Percentiles rank a stretch among this genome's conserved stretches.
These are phyloP conservation scores for Sphaerulina vaccinii DNA, from an alignment of 2,329 filamentous ascomycete genomes.

Conservation along the genomic window DNA sequence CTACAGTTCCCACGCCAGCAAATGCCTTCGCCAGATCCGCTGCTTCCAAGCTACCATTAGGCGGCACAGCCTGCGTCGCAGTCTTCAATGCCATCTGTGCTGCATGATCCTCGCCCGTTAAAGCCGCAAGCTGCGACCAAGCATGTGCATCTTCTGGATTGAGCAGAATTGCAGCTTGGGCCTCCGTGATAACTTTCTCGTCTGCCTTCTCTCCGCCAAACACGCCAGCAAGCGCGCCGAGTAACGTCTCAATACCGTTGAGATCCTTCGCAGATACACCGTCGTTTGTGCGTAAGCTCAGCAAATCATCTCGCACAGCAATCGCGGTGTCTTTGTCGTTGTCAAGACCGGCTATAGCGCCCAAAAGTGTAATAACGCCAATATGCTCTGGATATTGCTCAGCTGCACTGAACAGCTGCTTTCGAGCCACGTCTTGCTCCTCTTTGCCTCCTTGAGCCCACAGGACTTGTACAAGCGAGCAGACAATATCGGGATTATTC, in stretches of 20 bases:
- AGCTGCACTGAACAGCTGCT: conserved; percentile 76
- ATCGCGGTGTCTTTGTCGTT: conserved; percentile 75
- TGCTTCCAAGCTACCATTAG: conserved; percentile 65
- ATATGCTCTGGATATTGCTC: conserved; percentile 73
- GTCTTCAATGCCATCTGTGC: conserved; percentile 80
- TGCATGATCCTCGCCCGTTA: conserved; percentile 54
- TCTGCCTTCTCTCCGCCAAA: conserved; percentile 36
- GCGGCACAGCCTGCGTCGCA: conserved; percentile 72
- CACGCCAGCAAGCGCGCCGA: conserved; percentile 69
- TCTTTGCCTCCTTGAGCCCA: conserved; percentile 82
- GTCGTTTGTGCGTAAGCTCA: conserved; percentile 67
- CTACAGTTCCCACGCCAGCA: conserved; percentile 67
- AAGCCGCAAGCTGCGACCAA: conserved; percentile 72
- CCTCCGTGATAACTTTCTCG: conserved; percentile 60
- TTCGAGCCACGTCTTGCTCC: conserved; percentile 72
- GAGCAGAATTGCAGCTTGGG: conserved; percentile 76
- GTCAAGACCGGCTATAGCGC: conserved; percentile 79
- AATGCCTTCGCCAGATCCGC: conserved; percentile 70
- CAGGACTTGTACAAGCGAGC: conserved; percentile 82
- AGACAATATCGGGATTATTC: conserved; percentile 77
- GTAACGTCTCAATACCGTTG: conserved; percentile 68
- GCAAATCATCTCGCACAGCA: conserved; percentile 76
- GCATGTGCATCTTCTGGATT: conserved; percentile 75
- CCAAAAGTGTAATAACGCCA: conserved; percentile 75
- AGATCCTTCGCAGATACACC: conserved; percentile 62